phyloP scores from a whole-genome alignment of 805 yeast species.

The Myxozyma lipomycoides region DNA sequence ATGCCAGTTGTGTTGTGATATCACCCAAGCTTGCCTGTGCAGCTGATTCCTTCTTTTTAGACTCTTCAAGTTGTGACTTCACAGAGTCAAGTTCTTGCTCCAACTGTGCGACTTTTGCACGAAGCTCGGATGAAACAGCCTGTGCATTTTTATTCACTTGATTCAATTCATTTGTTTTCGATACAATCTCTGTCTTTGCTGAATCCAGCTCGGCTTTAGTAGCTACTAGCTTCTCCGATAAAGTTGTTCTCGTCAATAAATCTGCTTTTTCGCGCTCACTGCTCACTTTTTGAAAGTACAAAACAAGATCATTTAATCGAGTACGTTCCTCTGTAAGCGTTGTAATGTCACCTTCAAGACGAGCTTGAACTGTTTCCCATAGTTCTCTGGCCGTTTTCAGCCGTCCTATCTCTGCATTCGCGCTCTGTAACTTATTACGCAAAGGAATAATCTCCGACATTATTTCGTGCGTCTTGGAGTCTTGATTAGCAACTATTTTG shows the following conservation, averaged over 20 bases:
- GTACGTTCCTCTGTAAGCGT: constrained; percentile 56
- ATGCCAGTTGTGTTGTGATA: background rate
- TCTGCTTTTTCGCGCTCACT: constrained; percentile 57
- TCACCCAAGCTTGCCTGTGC: background rate
- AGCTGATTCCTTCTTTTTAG: background rate
- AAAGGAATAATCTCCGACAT: constrained; percentile 55
- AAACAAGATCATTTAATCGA: constrained; percentile 53
- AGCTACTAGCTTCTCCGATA: constrained; percentile 48
- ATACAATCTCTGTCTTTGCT: too few relatives aligned
- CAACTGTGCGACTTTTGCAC: too few relatives aligned
- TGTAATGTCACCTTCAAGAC: constrained; percentile 51
- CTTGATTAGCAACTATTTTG: constrained; percentile 46
- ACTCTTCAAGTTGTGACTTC: background rate
- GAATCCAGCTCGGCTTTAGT: constrained; percentile 47
- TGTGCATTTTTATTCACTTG: too few relatives aligned
- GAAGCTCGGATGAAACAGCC: too few relatives aligned
- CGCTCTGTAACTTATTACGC: constrained; percentile 45
- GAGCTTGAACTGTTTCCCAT: constrained; percentile 47
- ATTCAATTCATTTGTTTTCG: too few relatives aligned
- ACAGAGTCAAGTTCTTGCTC: background rate
- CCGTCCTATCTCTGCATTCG: constrained; percentile 46
- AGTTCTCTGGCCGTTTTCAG: constrained; percentile 54
- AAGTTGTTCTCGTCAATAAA: constrained; percentile 48
- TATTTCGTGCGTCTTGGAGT: constrained; percentile 45
- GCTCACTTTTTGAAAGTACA: constrained; percentile 57